Evolutionary conservation across 768 basidiomycete genomes (phyloP), one percentile per base, ranked within the genome.

Genomic region (Cystoderma amianthinum): DNA sequence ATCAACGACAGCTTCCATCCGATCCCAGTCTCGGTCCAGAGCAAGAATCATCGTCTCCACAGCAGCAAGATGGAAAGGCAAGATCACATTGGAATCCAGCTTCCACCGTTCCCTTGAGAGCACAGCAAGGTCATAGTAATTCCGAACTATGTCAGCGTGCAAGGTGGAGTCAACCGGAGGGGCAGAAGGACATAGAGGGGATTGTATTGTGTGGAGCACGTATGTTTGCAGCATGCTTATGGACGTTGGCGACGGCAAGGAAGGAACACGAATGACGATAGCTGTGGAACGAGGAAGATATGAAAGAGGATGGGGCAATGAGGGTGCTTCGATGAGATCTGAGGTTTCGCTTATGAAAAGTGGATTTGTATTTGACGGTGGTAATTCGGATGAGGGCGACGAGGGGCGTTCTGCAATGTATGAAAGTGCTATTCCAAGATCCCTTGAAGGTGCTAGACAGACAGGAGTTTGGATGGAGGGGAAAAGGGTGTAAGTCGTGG

Each of bases 31-130:
- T 12, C 59, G 58, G 35, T 61, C 64, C 38, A 72, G 52, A 13
- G 68, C 68, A 35, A 58, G 57, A 24, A 62, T 59, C 76, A 87
- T 84, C 15, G 68, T 67, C 43, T 85, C 78, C 18, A 86, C 67
- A 12, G 85, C 84, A 21, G 78, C 80, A 24, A 90, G 66, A 53
- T 91, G 87, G 54, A 83, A 77, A 10, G 87, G 88, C 39, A 91
- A 57, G 28, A 66, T 62, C 7, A 76, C 67, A 50, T 76, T 69
- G 40, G 63, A 68, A 20, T 61, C 67, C 36, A 76, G 61, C 45
- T 65, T 67, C 71, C 71, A 78, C 36, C 73, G 56, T 38, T 57
- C 55, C 18, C 60, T 59, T 2, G 78, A 71, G 7, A 90, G 73
- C 20, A 86, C 69, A 2, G 78, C 67, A 13, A 92, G 71, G 44